phyloP scores from a whole-genome alignment of 1,284 basidiomycete species.

The Leccinum variabile region DNA sequence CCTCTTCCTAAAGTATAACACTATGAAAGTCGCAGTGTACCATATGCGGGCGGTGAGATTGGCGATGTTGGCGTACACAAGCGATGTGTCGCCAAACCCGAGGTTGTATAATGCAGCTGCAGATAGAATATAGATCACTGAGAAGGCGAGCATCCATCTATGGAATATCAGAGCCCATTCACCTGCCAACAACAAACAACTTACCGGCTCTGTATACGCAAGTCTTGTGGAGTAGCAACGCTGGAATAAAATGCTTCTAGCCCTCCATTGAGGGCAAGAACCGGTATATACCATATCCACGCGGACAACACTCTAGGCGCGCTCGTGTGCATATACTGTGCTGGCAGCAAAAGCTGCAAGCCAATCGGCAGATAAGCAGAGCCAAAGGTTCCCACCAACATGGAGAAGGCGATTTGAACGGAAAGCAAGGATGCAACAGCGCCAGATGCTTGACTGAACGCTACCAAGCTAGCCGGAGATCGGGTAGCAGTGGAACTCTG shows the following conservation, averaged over 20 bases:
- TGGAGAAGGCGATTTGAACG: slow-evolving; percentile 65
- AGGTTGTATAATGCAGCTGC: slow-evolving; percentile 52
- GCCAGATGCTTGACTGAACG: slow-evolving; percentile 40
- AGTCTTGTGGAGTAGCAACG: slow-evolving; percentile 62
- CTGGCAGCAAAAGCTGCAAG: slow-evolving; percentile 70
- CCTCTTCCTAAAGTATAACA: slow-evolving; percentile 37
- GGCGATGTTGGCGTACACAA: slow-evolving; percentile 74
- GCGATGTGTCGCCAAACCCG: slow-evolving; percentile 62
- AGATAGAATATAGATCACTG: slow-evolving; percentile 55
- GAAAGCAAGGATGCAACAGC: slow-evolving; percentile 60
- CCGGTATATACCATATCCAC: slow-evolving; percentile 85
- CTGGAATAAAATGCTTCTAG: slow-evolving; percentile 85
- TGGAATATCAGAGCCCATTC: slow-evolving; percentile 3
- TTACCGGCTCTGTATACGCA: slow-evolving; percentile 64
- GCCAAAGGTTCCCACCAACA: slow-evolving; percentile 74
- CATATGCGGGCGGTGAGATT: slow-evolving; percentile 61
- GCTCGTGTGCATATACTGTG: slow-evolving; percentile 68
- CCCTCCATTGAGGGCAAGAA: slow-evolving; percentile 85
- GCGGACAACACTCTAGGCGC: slow-evolving; percentile 72
- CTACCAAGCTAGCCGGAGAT: not conserved
- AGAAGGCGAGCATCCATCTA: slow-evolving; percentile 73
- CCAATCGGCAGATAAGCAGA: slow-evolving; percentile 72
- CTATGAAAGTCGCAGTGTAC: slow-evolving; percentile 47
- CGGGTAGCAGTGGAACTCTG: not conserved
- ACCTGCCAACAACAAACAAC: slow-evolving; percentile 24